These are phyloP conservation scores for Podospora sp. DNA, from an alignment of 495 filamentous ascomycete genomes.

Conservation along the genomic window DNA sequence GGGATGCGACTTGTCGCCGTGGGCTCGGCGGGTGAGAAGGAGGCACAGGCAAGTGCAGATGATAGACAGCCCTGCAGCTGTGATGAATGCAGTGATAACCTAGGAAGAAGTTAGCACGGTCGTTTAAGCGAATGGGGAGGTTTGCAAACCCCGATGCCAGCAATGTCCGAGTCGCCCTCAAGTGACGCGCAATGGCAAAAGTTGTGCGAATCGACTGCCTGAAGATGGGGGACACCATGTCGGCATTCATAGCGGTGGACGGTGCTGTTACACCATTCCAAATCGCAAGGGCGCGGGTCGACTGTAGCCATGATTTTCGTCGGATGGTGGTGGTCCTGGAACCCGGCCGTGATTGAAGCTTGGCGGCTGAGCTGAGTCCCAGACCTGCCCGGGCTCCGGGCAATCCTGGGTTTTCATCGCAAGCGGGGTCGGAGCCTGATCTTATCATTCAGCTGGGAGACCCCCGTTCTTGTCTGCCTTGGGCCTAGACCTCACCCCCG, in stretches of 20 bases:
- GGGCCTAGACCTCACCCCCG: too few relatives aligned
- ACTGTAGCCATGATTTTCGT: not conserved
- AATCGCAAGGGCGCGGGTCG: not conserved
- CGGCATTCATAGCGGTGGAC: not conserved
- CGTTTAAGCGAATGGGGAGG: too few relatives aligned
- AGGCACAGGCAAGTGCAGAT: constrained; percentile 7
- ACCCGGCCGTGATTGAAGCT: too few relatives aligned
- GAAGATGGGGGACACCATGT: not conserved
- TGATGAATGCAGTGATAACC: constrained; percentile 11
- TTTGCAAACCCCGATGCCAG: constrained; percentile 2
- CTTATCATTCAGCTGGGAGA: too few relatives aligned
- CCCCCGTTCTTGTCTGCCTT: too few relatives aligned
- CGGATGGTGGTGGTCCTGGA: too few relatives aligned
- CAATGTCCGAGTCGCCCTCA: constrained; percentile 8
- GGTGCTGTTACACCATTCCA: not conserved
- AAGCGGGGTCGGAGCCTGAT: too few relatives aligned
- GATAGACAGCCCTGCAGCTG: constrained; percentile 1
- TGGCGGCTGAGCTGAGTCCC: too few relatives aligned
- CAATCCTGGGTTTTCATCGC: too few relatives aligned
- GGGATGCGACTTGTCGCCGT: not conserved
- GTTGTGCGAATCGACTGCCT: not conserved
- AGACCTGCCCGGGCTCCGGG: too few relatives aligned
- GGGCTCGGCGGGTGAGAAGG: constrained; percentile 7
- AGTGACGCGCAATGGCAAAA: not conserved
- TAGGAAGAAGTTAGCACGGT: not conserved